Percentiles rank a stretch among this genome's conserved stretches.
Evolutionary conservation across 345 rosid genomes (phyloP).

Genomic region (thale cress (Arabidopsis thaliana)): TAIR10.1 NC_003076.8:2320501-2321000

Average conservation of each 20-base stretch:
- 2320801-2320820: conserved; percentile 84
- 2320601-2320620: conserved; percentile 81
- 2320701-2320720: conserved; percentile 84
- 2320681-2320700: conserved; percentile 94
- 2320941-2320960: conserved; percentile 67
- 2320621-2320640: conserved; percentile 83
- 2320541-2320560: conserved; percentile 1
- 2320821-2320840: conserved; percentile 90
- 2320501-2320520: conserved; percentile 83
- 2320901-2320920: conserved; percentile 93
- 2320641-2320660: conserved; percentile 74
- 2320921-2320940: conserved; percentile 95
- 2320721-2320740: conserved; percentile 81
- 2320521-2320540: conserved; percentile 85
- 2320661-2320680: conserved; percentile 72
- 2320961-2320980: conserved; percentile 81
- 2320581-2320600: background rate
- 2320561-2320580: background rate
- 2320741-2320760: conserved; percentile 62
- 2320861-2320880: conserved; percentile 74
- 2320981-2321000: conserved; percentile 61
- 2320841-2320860: conserved; percentile 83
- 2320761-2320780: conserved; percentile 71
- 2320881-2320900: conserved; percentile 70
- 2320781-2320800: conserved; percentile 92